Evolutionary conservation across 257 asterid genomes (phyloP).

Genomic region (Fraxinus excelsior): DNA sequence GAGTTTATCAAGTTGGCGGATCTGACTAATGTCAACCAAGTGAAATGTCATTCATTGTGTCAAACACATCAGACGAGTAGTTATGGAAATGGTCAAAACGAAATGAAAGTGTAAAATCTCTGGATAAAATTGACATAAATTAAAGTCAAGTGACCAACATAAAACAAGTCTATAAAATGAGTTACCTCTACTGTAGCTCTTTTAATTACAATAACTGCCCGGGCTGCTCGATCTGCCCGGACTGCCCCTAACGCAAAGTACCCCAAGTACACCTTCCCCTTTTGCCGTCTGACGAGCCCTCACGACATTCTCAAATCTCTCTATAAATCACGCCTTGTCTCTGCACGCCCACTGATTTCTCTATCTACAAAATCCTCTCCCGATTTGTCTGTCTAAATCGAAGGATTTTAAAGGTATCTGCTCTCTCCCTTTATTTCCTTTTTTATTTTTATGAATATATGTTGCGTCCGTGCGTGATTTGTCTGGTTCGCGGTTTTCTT

Average conservation of each 20-base stretch:
- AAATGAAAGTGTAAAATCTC: no score
- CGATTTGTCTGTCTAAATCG: conserved; percentile 17
- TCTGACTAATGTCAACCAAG: no score
- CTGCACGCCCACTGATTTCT: conserved; percentile 29
- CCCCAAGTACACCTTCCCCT: conserved; percentile 18
- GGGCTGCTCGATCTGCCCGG: conserved; percentile 19
- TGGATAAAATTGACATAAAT: neutral
- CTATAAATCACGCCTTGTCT: conserved; percentile 20
- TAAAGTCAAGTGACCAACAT: neutral
- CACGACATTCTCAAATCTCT: conserved; percentile 30
- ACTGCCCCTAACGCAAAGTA: conserved; percentile 7
- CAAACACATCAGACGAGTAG: no score
- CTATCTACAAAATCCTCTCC: conserved; percentile 21
- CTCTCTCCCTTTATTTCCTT: neutral
- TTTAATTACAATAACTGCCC: conserved; percentile 13
- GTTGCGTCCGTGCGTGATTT: neutral
- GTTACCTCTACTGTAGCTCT: neutral
- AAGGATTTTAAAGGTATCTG: conserved; percentile 28
- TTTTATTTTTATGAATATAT: neutral
- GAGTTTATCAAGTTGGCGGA: no score
- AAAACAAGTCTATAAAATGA: neutral
- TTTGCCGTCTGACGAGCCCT: conserved; percentile 30
- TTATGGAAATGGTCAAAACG: no score
- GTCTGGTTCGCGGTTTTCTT: neutral
- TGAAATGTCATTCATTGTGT: no score